Evolutionary conservation across 495 filamentous ascomycete species (phyloP), one percentile per base, ranked within the genome.

Genomic region (Echria macrotheca): DNA sequence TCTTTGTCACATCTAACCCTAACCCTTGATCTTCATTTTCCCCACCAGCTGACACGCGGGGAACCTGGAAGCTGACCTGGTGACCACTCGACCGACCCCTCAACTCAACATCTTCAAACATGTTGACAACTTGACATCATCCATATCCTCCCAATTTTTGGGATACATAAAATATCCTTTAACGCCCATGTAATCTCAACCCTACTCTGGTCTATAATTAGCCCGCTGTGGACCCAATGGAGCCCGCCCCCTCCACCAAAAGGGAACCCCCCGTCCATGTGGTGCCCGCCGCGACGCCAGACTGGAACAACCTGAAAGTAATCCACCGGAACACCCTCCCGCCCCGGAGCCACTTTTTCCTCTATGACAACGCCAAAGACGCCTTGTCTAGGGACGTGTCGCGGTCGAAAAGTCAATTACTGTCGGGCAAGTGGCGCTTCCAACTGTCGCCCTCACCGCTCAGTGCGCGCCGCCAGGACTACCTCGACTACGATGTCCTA

Each of bases 311-410:
- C 56, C 69, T 79, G 39, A 55, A 71, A 21, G 69, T 86, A 42
- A 70, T 86, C 53, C 80, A 83, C 50, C 72, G 76, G 43, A 85
- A 85, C 55, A 80, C 75, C 3, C 65, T 85, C 4, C 73, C 75
- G 43, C 73, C 83, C n/a, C 76, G 82, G 14, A 70, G 76, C 12
- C 75, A 83, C 50, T 83, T 81, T 57, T 70, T 77, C 42, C 61
- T 80, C 7, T 74, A 80, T 44, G 40, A 67, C 6, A 58, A 55
- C 19, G 58, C 52, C 15, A 50, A 54, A 0, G 60, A 71, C 50
- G 71, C 70, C 35, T 36, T 65, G 5, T 44, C 56, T 15, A 48
- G 59, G 17, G 57, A 70, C 33, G 54, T 66, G 18, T 49, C 48
- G 14, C 60, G 54, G 36, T 60, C 68, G 28, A 64, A 65, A 14